These are phyloP conservation scores for Trichophyton simii DNA, from an alignment of 2,329 filamentous ascomycete species.

Conservation along the genomic window DNA sequence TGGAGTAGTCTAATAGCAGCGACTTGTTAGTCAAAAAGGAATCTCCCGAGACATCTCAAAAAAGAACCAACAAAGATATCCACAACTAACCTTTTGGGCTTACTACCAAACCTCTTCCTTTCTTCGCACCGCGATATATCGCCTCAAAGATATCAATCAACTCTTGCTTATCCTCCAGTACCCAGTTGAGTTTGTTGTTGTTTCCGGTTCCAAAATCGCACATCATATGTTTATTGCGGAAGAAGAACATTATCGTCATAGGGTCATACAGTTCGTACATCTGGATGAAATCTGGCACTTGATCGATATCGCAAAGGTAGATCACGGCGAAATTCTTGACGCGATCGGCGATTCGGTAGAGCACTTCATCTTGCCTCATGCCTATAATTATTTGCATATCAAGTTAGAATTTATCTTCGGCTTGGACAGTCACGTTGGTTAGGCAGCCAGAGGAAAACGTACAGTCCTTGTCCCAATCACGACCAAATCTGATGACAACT, in stretches of 20 bases:
- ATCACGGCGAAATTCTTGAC: conserved; percentile 65
- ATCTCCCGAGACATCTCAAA: neutral
- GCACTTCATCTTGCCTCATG: conserved; percentile 79
- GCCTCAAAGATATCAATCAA: conserved; percentile 97
- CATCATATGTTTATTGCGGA: conserved; percentile 94
- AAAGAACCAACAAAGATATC: neutral
- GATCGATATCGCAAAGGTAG: conserved; percentile 80
- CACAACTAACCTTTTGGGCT: conserved; percentile 64
- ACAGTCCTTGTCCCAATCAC: conserved; percentile 69
- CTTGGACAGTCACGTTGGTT: neutral
- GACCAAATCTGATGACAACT: conserved; percentile 85
- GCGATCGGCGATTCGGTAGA: conserved; percentile 83
- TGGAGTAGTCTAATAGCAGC: conserved; percentile 44
- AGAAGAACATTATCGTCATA: conserved; percentile 95
- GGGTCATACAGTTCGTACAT: conserved; percentile 93
- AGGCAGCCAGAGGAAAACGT: conserved; percentile 10
- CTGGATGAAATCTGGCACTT: conserved; percentile 83
- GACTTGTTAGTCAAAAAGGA: neutral
- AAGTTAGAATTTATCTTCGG: neutral
- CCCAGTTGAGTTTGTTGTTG: conserved; percentile 97
- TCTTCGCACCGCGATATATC: conserved; percentile 96
- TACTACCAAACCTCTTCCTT: conserved; percentile 89
- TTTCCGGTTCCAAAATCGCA: conserved; percentile 93
- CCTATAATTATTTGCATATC: conserved; percentile 21
- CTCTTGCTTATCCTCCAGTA: conserved; percentile 94